Evolutionary conservation across 163 green algal genomes (phyloP).

Genomic region (Coccomyxa subellipsoidea): DNA sequence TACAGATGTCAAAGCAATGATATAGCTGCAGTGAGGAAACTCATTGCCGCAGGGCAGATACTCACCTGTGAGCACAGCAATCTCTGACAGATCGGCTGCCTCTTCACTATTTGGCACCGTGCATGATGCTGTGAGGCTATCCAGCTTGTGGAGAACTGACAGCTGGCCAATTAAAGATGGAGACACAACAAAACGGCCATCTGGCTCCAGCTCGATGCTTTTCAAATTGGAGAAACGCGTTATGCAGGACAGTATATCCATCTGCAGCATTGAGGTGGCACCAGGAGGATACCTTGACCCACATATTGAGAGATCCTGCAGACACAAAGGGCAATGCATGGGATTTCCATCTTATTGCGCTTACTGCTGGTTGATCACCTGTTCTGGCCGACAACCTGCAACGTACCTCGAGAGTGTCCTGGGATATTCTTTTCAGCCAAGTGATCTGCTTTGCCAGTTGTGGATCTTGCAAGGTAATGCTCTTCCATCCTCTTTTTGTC

Average conservation of each 20-base stretch:
- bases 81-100: not conserved
- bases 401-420: not conserved
- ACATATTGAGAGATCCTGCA: not conserved
- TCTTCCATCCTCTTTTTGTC: not conserved
- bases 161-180: not conserved
- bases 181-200: not conserved
- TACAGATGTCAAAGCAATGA: too few species aligned
- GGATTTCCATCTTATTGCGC: too few species aligned
- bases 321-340: not conserved
- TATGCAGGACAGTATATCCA: not conserved
- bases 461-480: not conserved
- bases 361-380: too few species aligned
- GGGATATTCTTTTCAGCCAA: not conserved
- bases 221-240: not conserved
- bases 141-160: not conserved
- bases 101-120: not conserved
- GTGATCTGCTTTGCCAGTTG: not conserved
- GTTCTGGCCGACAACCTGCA: too few species aligned
- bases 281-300: not conserved
- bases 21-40: too few species aligned
- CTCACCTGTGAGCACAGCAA: not conserved
- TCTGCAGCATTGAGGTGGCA: not conserved
- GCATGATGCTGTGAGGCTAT: not conserved
- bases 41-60: too few species aligned
- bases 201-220: not conserved